Percentiles rank a stretch among this genome's conserved stretches.
Evolutionary conservation across 2,329 filamentous ascomycete species (phyloP).

Genomic region (Dactylellina sp.): DNA sequence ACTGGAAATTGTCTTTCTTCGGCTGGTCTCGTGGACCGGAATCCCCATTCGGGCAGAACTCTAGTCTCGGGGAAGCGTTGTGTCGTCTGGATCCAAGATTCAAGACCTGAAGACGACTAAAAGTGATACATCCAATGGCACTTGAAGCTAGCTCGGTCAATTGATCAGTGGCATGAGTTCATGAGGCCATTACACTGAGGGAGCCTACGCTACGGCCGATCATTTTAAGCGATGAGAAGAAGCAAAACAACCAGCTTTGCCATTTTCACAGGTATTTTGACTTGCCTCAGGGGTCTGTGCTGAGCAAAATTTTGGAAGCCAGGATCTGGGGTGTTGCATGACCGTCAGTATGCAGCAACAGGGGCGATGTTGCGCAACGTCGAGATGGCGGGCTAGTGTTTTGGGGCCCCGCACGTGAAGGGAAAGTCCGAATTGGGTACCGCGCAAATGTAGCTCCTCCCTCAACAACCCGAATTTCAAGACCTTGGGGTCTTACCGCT

Average conservation of each 20-base stretch:
- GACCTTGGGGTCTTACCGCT: constrained; percentile 37
- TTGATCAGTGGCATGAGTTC: not conserved
- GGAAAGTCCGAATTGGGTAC: constrained; percentile 46
- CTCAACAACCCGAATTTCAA: constrained; percentile 34
- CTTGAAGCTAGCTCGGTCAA: not conserved
- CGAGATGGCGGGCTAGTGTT: constrained; percentile 29
- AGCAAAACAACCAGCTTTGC: constrained; percentile 33
- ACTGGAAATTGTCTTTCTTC: constrained; percentile 6
- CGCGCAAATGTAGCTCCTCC: constrained; percentile 24
- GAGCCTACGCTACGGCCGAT: constrained; percentile 19
- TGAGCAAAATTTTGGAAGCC: constrained; percentile 41
- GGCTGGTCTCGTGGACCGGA: constrained; percentile 12
- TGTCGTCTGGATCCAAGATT: constrained; percentile 14
- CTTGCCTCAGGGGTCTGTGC: constrained; percentile 40
- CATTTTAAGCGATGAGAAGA: constrained; percentile 42
- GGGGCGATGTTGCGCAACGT: constrained; percentile 45
- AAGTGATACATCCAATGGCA: constrained; percentile 25
- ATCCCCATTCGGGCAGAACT: constrained; percentile 4
- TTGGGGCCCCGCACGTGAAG: constrained; percentile 49
- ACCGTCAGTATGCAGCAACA: constrained; percentile 14
- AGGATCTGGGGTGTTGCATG: constrained; percentile 36
- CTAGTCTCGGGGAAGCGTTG: not conserved
- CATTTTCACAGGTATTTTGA: constrained; percentile 16
- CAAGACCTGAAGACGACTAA: not conserved
- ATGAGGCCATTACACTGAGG: constrained; percentile 3